phyloP scores from a whole-genome alignment of 2,329 filamentous ascomycete species.

The Colletotrichum lindemuthianum region DNA sequence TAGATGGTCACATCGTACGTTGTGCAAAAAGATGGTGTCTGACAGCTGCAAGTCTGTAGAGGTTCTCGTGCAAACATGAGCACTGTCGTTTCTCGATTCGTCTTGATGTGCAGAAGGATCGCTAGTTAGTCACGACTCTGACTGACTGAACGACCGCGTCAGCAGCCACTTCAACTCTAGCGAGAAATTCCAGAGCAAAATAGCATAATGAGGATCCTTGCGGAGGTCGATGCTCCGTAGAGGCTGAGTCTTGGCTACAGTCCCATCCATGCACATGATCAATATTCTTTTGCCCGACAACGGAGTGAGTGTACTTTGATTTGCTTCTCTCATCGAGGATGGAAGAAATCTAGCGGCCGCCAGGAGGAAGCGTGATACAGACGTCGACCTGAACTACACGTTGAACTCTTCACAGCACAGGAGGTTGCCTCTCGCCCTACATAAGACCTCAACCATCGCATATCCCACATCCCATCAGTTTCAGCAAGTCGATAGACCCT shows the following conservation, averaged over 20 bases:
- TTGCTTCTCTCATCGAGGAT: background rate
- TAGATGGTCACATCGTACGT: too few relatives aligned
- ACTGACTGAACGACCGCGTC: background rate
- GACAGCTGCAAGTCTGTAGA: too few relatives aligned
- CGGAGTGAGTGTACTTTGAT: background rate
- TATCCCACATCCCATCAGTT: too few relatives aligned
- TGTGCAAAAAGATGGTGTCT: too few relatives aligned
- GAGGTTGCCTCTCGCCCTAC: too few relatives aligned
- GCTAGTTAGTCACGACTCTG: too few relatives aligned
- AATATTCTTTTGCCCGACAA: background rate
- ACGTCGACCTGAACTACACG: too few relatives aligned
- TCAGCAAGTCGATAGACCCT: background rate
- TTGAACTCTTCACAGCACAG: too few relatives aligned
- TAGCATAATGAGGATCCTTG: background rate
- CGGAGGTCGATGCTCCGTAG: background rate
- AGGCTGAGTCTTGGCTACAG: background rate
- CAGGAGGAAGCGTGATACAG: background rate
- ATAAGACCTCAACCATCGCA: too few relatives aligned
- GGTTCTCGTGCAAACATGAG: too few relatives aligned
- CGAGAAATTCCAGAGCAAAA: background rate
- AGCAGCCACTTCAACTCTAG: background rate
- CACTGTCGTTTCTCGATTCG: too few relatives aligned
- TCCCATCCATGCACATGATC: constrained; percentile 1
- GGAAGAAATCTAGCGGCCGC: background rate
- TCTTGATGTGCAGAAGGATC: too few relatives aligned